Percentiles rank a stretch among this genome's conserved stretches.
Conservation (phyloP, 2,329 filamentous ascomycete species). For the Talaromyces marneffei region DNA sequence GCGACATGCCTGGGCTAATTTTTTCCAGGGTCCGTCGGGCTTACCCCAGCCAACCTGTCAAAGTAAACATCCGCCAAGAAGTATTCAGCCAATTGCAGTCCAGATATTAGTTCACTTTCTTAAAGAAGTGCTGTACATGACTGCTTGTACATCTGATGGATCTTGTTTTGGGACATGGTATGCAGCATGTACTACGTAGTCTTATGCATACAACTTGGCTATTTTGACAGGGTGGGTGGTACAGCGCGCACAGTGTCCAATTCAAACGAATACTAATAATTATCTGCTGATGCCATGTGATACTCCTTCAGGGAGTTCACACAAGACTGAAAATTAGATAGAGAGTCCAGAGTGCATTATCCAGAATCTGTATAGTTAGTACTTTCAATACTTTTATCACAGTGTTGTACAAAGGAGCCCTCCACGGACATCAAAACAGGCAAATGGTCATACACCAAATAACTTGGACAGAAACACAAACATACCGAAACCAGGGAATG, state of each 20-base stretch:
- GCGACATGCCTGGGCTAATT: not conserved
- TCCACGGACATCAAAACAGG: not conserved
- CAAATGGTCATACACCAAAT: not conserved
- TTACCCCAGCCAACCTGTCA: too few species aligned
- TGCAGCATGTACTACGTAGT: not conserved
- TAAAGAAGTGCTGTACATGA: too few species aligned
- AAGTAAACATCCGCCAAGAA: too few species aligned
- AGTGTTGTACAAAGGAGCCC: conserved; percentile 3
- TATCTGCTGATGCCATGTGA: not conserved
- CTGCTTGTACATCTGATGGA: not conserved
- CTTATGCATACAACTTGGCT: not conserved
- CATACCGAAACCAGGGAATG: not conserved
- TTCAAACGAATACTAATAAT: too few species aligned
- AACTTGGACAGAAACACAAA: not conserved
- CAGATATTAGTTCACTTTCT: not conserved
- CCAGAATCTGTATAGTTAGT: not conserved
- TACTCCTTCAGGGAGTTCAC: not conserved
- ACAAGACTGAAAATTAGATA: not conserved
- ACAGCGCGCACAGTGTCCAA: not conserved
- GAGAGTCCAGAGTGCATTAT: not conserved
- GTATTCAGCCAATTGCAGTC: not conserved
- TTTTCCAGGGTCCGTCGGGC: not conserved
- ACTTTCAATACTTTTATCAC: not conserved
- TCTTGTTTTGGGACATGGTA: not conserved
- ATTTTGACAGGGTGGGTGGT: not conserved